Conservation (phyloP, 163 green algal species). For the Chloromonas sp. region DNA sequence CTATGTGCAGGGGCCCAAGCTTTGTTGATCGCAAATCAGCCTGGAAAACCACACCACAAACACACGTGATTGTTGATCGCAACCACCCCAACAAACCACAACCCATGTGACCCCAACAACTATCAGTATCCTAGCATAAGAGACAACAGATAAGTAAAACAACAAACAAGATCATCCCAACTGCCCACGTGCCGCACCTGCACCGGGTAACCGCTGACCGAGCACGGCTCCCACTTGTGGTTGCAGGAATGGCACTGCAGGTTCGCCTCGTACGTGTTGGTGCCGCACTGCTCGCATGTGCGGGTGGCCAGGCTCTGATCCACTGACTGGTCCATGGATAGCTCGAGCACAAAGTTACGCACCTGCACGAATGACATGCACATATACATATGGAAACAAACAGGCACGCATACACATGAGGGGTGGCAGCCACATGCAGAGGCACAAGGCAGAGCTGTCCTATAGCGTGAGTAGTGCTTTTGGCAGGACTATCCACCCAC, state of each 20-base stretch:
- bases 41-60: neutral
- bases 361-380: constrained; percentile 18
- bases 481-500: neutral
- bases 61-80: neutral
- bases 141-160: too few relatives aligned
- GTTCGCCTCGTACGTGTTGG: constrained; percentile 55
- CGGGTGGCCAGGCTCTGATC: constrained; percentile 44
- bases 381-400: too few relatives aligned
- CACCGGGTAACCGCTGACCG: constrained; percentile 22
- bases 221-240: constrained; percentile 43
- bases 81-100: too few relatives aligned
- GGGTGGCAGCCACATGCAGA: neutral
- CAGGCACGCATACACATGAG: neutral
- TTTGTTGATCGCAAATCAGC: too few relatives aligned
- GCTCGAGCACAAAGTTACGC: constrained; percentile 58
- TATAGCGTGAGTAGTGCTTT: neutral
- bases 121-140: too few relatives aligned
- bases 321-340: constrained; percentile 61
- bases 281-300: constrained; percentile 54
- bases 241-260: constrained; percentile 62
- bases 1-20: too few relatives aligned
- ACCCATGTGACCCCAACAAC: too few relatives aligned
- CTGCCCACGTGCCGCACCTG: neutral
- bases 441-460: neutral
- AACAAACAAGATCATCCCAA: too few relatives aligned